These are phyloP conservation scores for Colletotrichum cuscutae DNA, from an alignment of 2,329 filamentous ascomycete genomes.

Conservation along the genomic window DNA sequence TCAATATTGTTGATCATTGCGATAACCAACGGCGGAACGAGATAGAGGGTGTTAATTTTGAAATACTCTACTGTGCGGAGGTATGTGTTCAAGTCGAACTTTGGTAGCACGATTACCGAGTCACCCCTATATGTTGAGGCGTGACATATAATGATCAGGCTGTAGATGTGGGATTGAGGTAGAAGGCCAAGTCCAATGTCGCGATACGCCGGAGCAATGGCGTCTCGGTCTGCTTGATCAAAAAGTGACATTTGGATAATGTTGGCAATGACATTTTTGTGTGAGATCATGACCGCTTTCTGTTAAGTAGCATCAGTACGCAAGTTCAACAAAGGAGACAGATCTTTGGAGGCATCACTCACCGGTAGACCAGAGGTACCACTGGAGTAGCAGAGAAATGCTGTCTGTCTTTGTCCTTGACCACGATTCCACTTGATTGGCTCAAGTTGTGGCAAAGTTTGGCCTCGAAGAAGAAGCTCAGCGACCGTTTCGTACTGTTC, in stretches of 20 bases:
- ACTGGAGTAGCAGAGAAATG: conserved; percentile 76
- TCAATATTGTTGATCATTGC: neutral
- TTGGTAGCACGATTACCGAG: neutral
- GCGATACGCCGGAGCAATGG: no score
- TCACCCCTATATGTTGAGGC: neutral
- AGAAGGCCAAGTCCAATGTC: neutral
- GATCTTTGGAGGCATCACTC: conserved; percentile 36
- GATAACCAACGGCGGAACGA: neutral
- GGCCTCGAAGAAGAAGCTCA: conserved; percentile 32
- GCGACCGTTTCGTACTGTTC: neutral
- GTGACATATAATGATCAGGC: neutral
- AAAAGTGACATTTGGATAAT: conserved; percentile 68
- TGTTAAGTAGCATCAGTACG: conserved; percentile 40
- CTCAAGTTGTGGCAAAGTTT: conserved; percentile 55
- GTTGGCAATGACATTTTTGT: conserved; percentile 80
- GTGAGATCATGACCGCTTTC: conserved; percentile 84
- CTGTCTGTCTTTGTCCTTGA: conserved; percentile 67
- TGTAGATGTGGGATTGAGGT: neutral
- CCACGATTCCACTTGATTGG: conserved; percentile 62
- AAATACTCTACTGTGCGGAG: neutral
- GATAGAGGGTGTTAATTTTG: neutral
- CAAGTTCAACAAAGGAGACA: neutral
- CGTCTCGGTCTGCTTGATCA: conserved; percentile 41
- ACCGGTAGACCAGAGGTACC: conserved; percentile 77
- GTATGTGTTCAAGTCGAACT: neutral